These are phyloP conservation scores for Metschnikowia kunwiensis DNA, from an alignment of 805 yeast genomes.

Conservation along the genomic window DNA sequence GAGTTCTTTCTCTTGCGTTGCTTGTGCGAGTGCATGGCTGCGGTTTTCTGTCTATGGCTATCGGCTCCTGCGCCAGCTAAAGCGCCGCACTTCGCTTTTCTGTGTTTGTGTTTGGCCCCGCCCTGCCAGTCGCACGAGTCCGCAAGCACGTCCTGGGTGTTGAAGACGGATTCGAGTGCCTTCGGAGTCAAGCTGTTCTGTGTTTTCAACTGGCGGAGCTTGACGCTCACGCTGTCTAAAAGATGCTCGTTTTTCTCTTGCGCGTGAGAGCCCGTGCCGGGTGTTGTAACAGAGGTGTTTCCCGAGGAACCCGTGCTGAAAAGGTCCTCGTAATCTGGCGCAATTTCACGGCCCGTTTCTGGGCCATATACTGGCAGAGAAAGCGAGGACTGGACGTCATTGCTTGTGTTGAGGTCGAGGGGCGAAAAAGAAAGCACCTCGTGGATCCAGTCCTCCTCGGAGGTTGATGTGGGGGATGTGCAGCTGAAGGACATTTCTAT, in stretches of 20 bases:
- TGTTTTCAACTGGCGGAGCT: conserved; percentile 18
- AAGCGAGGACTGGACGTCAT: conserved; percentile 4
- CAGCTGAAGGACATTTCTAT: conserved; percentile 10
- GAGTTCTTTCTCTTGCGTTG: conserved; percentile 3
- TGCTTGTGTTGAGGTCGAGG: conserved; percentile 4
- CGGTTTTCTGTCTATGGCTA: too few species aligned
- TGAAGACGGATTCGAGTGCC: conserved; percentile 27
- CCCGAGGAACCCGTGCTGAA: conserved; percentile 10
- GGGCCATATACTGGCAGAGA: conserved; percentile 8
- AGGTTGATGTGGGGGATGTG: conserved; percentile 11
- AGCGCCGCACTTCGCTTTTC: conserved; percentile 1
- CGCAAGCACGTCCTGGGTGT: conserved; percentile 28
- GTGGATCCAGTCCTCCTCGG: conserved; percentile 22
- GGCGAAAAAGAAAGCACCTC: conserved; percentile 13
- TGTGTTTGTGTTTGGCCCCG: conserved; percentile 3
- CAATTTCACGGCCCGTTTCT: conserved; percentile 1
- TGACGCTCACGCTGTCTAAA: conserved; percentile 18
- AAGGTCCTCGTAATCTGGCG: conserved; percentile 12
- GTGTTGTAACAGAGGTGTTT: conserved; percentile 13
- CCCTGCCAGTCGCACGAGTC: conserved; percentile 13
- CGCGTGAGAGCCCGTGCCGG: conserved; percentile 3
- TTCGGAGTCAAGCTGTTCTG: conserved; percentile 22
- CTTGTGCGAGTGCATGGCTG: conserved; percentile 6
- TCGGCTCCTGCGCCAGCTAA: too few species aligned
- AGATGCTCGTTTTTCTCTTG: conserved; percentile 1